Base-by-base conservation (phyloP, 345 rosid species). In the Abelmoschus esculentus region DNA sequence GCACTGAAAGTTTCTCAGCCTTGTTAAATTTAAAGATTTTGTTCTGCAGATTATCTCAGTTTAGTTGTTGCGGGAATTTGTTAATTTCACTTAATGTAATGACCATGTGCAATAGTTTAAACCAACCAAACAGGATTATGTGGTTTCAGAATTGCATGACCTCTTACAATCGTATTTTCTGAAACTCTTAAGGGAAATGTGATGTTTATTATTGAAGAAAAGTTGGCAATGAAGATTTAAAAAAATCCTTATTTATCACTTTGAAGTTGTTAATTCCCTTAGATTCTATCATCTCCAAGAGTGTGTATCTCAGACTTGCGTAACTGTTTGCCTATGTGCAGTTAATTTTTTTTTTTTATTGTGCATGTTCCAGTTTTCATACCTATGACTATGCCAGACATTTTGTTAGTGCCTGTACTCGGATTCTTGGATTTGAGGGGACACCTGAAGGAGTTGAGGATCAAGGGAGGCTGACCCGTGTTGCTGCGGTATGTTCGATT, bases 401-500 rank as follows among this genome's bases (percentile, higher is more conserved):
- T 66, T 96, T 96, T 83, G 99, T 96, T 71, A 95, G 99, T 67
- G 98, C 99, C 56, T 96, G 99, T 69, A 92, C 99, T 70, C 95
- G 99, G 72, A 96, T 96, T 72, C 97, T 96, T 84, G 99, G 98
- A 73, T 87, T 90, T 61, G 99, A 96, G 80, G 99, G 98, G 70
- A 96, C 99, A 67, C 99, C 99, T 60, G 98, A 92, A 75, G 98
- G 99, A 70, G 99, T 96, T 63, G 99, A 92, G 72, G 92, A 92
- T 85, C 98, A 96, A 82, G 98, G 98, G 61, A 92, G 71, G 86
- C 84, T 92, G 73, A 96, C 99, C 65, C 84, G 98, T 75, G 99
- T 96, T 69, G 97, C 99, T 79, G 99, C 97, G 57, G 99, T 96
- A 89, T 80, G 86, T 64, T 66, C 64, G 40, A 72, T 79, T 74